Evolutionary conservation across 805 yeast genomes (phyloP).

Genomic region (Torulaspora delbrueckii): DNA sequence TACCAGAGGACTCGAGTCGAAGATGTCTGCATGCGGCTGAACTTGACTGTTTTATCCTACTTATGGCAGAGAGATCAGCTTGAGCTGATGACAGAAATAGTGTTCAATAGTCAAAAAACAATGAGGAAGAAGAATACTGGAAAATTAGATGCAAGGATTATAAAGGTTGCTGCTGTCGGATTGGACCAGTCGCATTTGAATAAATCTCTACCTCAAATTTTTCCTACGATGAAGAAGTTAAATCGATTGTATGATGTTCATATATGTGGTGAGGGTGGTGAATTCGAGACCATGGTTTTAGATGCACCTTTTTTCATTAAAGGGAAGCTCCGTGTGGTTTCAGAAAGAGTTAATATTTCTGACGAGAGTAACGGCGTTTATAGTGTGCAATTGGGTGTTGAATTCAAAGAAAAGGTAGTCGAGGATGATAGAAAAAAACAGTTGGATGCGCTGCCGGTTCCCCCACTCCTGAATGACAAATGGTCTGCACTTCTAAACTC

Average conservation of each 20-base stretch:
- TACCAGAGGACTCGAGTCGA: constrained; percentile 94
- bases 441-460: constrained; percentile 38
- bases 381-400: constrained; percentile 55
- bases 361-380: constrained; percentile 58
- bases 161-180: constrained; percentile 94
- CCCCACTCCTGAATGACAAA: constrained; percentile 18
- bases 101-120: constrained; percentile 36
- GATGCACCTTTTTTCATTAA: constrained; percentile 80
- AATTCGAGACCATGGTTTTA: constrained; percentile 86
- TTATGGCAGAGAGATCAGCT: constrained; percentile 88
- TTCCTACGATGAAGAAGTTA: constrained; percentile 52
- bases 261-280: constrained; percentile 99
- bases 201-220: constrained; percentile 54
- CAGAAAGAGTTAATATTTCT: constrained; percentile 41
- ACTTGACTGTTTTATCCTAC: constrained; percentile 64
- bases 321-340: constrained; percentile 43
- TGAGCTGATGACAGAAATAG: constrained; percentile 80
- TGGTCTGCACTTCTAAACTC: constrained; percentile 22
- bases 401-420: constrained; percentile 39
- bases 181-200: constrained; percentile 64
- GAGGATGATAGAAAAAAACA: constrained; percentile 18
- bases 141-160: constrained; percentile 67
- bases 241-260: constrained; percentile 74
- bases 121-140: constrained; percentile 7
- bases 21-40: constrained; percentile 72